Evolutionary conservation across 2,329 filamentous ascomycete genomes (phyloP), one percentile per base, ranked within the genome.

Genomic region (Fusarium bactridioides): DNA sequence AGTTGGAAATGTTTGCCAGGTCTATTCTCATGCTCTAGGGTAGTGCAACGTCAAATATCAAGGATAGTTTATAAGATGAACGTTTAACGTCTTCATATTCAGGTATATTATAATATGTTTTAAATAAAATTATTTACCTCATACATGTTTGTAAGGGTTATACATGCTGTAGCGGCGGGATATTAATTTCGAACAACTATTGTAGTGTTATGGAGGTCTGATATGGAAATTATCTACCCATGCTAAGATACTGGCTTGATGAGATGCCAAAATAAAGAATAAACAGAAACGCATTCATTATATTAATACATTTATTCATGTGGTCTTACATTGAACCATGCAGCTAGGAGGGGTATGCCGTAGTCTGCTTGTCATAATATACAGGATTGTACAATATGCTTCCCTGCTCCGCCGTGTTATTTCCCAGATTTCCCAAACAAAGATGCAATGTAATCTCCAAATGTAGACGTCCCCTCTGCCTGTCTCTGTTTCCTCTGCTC

Each of bases 401-500:
- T 21, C n/a, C 35, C 41, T 16, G 37, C 21, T 38, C 15, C 5
- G 13, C 35, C 13, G 7, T 38, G 37, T 76, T 74, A 79, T 61
- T 79, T 80, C n/a, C 75, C 70, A 21, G 71, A 69, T 56, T 71
- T 76, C 16, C 80, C 78, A 63, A 79, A 79, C 5, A 82, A 58
- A 18, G 77, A 70, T 19, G 78, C 70, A 21, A 82, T 27, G 12
- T 75, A 75, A 57, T 82, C 81, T 19, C 67, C 62, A 57, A 81
- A 74, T 4, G 78, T 82, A 21, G 76, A 78, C 64, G 75, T 78
- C 7, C 81, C 80, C 21, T 77, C 75, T 19, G 79, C 79, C 54
- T 78, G 75, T 19, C 78, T 86, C 67, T 83, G 81, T 77, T 85
- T 83, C 57, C 87, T 90, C 76, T 88, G 85, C 74, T 86, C 86